phyloP scores from a whole-genome alignment of 345 rosid genomes.

The Citrus inodora region DNA sequence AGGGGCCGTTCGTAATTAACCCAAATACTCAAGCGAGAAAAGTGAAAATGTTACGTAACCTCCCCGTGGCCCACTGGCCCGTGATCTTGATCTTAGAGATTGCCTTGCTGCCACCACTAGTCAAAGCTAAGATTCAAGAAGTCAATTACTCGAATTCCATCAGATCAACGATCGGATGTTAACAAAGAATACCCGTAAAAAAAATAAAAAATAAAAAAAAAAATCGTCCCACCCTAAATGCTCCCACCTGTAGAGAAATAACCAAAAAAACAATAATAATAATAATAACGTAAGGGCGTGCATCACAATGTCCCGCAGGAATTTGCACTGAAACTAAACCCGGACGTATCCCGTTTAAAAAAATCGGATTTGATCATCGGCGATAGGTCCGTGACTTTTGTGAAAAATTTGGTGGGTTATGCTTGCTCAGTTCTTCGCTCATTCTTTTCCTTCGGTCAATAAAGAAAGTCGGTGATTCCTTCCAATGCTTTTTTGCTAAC shows the following conservation, averaged over 20 bases:
- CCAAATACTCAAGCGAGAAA: background rate
- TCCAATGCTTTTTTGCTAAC: constrained; percentile 24
- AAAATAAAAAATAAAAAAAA: no score
- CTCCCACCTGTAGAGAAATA: background rate
- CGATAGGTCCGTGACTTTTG: constrained; percentile 63
- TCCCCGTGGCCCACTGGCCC: no score
- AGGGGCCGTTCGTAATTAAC: background rate
- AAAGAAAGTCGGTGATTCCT: constrained; percentile 32
- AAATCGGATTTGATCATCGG: constrained; percentile 70
- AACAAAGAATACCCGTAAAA: background rate
- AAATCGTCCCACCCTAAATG: background rate
- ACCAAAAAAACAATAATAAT: no score
- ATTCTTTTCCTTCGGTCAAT: constrained; percentile 21
- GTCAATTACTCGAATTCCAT: background rate
- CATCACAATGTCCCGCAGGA: constrained; percentile 31
- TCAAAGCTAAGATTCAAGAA: background rate
- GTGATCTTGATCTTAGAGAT: background rate
- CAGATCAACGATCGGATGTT: background rate
- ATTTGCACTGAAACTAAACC: constrained; percentile 48
- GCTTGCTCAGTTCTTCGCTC: background rate
- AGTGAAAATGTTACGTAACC: background rate
- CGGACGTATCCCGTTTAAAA: constrained; percentile 54
- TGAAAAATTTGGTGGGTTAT: constrained; percentile 5
- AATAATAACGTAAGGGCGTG: constrained; percentile 14
- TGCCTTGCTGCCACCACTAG: no score